phyloP scores from a whole-genome alignment of 2,329 filamentous ascomycete species.

The Penicillium sp. region DNA sequence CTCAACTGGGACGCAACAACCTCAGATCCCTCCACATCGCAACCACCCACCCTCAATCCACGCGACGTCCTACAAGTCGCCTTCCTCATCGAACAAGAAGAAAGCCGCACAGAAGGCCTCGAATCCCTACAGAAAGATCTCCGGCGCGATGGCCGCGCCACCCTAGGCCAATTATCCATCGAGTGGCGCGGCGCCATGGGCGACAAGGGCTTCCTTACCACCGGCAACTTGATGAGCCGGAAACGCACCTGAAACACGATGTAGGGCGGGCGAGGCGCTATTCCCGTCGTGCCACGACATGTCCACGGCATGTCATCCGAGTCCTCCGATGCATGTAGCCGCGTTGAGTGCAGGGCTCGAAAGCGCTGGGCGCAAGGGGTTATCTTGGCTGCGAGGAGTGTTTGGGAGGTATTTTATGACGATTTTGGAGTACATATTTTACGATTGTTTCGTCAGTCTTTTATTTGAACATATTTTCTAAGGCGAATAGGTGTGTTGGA shows the following conservation, averaged over 20 bases:
- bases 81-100: constrained; percentile 61
- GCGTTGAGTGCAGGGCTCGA: constrained; percentile 17
- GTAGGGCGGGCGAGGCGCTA: constrained; percentile 11
- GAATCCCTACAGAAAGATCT: constrained; percentile 56
- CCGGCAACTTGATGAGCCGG: constrained; percentile 68
- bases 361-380: constrained; percentile 1
- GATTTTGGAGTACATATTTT: background rate
- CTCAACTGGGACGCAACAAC: constrained; percentile 57
- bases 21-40: constrained; percentile 30
- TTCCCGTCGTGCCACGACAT: background rate
- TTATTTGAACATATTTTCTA: background rate
- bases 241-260: constrained; percentile 36
- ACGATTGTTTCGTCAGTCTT: background rate
- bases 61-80: constrained; percentile 66
- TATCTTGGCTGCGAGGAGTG: constrained; percentile 4
- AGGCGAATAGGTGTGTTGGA: background rate
- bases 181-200: constrained; percentile 91
- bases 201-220: constrained; percentile 81
- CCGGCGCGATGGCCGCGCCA: constrained; percentile 54
- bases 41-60: constrained; percentile 56
- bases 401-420: background rate
- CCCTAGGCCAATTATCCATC: constrained; percentile 80
- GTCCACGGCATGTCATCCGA: constrained; percentile 9
- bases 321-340: constrained; percentile 17
- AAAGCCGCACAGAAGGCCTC: constrained; percentile 46